phyloP scores from a whole-genome alignment of 202 grass and related monocot genomes.

The Bolboschoenoplectus hybrid region DNA sequence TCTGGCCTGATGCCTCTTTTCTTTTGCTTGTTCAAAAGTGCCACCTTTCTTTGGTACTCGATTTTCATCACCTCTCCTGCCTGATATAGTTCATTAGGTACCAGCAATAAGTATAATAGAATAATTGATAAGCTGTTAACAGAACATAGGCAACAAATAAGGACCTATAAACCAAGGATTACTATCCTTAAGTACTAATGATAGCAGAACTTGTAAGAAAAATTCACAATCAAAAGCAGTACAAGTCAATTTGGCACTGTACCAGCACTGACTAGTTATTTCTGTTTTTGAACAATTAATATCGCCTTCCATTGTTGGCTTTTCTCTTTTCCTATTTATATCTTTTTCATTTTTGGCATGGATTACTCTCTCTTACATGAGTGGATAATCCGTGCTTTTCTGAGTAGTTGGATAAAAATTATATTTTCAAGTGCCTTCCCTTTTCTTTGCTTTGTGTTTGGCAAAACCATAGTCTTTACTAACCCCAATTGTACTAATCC shows the following conservation, averaged over 20 bases:
- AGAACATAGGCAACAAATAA: conserved; percentile 3
- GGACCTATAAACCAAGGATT: not conserved
- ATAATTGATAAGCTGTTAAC: not conserved
- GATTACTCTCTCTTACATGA: no score
- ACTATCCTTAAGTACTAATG: not conserved
- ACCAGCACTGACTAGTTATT: not conserved
- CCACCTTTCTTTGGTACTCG: conserved; percentile 89
- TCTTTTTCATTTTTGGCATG: no score
- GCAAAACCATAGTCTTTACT: no score
- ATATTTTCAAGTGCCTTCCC: no score
- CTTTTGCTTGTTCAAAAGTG: conserved; percentile 77
- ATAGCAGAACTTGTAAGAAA: not conserved
- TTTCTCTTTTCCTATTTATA: not conserved
- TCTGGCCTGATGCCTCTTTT: conserved; percentile 59
- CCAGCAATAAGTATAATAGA: conserved; percentile 27
- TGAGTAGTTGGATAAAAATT: no score
- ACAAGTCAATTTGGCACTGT: conserved; percentile 17
- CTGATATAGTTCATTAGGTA: conserved; percentile 47
- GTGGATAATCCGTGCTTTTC: no score
- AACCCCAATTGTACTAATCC: no score
- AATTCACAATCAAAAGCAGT: not conserved
- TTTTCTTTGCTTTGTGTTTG: no score
- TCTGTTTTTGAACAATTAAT: not conserved
- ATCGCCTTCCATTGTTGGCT: not conserved
- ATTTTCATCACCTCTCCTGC: conserved; percentile 91